Percentiles rank a stretch among this genome's conserved stretches.
These are phyloP conservation scores for Durotheca rogersii DNA, from an alignment of 495 filamentous ascomycete genomes.

Conservation along the genomic window DNA sequence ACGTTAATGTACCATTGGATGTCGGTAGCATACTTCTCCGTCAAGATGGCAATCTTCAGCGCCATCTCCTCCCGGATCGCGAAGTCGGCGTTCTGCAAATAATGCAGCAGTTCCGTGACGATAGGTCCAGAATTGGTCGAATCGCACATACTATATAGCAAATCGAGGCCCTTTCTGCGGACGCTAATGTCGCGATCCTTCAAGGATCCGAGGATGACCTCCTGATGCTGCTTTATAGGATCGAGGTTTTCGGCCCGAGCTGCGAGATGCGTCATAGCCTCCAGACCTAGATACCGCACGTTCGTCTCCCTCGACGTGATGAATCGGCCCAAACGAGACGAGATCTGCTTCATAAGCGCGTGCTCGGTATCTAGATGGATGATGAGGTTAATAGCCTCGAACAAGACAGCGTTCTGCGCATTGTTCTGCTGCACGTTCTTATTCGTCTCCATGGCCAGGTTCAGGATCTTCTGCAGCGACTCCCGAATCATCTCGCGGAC, in stretches of 20 bases:
- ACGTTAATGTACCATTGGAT: slow-evolving; percentile 99
- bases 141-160: slow-evolving; percentile 99
- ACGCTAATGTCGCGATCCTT: slow-evolving; percentile 97
- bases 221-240: slow-evolving; percentile 97
- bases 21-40: slow-evolving; percentile 97
- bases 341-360: slow-evolving; percentile 94
- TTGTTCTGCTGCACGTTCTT: slow-evolving; percentile 99
- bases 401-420: slow-evolving; percentile 95
- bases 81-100: slow-evolving; percentile 95
- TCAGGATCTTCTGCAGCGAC: slow-evolving; percentile 84
- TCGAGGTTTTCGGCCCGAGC: slow-evolving; percentile 92
- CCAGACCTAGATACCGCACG: slow-evolving; percentile 92
- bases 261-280: slow-evolving; percentile 98
- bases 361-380: slow-evolving; percentile 99
- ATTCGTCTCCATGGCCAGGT: slow-evolving; percentile 85
- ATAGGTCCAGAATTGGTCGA: slow-evolving; percentile 86
- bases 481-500: slow-evolving; percentile 90
- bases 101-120: slow-evolving; percentile 89
- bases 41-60: slow-evolving; percentile 95
- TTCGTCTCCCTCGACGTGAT: slow-evolving; percentile 97
- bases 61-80: slow-evolving; percentile 99
- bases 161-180: slow-evolving; percentile 88
- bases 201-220: slow-evolving; percentile 89
- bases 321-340: slow-evolving; percentile 89
- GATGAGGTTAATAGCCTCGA: slow-evolving; percentile 97